A percentile compares a stretch with the other conserved stretches of the same genome.
Conservation (phyloP, 345 rosid species). For the Combretum micranthum region DNA sequence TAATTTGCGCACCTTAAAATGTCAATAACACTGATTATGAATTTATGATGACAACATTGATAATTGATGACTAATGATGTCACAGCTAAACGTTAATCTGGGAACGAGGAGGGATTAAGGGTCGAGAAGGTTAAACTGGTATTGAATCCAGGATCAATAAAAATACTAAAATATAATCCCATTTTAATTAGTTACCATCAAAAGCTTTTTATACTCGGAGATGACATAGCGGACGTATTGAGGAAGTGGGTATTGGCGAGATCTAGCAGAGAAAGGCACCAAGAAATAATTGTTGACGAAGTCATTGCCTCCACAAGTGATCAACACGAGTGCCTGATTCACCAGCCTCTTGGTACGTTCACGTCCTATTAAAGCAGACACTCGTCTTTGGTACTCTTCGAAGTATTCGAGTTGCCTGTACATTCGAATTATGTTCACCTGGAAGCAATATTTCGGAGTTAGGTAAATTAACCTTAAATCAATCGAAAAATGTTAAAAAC, state of each 20-base stretch:
- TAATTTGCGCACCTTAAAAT: background rate
- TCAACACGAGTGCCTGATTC: slow-evolving; percentile 49
- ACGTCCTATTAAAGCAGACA: slow-evolving; percentile 46
- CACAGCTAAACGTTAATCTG: background rate
- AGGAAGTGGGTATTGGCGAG: slow-evolving; percentile 51
- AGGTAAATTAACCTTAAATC: too few species aligned
- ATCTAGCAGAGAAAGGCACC: slow-evolving; percentile 52
- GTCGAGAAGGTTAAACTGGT: background rate
- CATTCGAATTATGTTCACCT: slow-evolving; percentile 75
- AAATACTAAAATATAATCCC: too few species aligned
- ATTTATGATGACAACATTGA: too few species aligned
- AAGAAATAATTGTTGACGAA: slow-evolving; percentile 83
- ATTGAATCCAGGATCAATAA: too few species aligned
- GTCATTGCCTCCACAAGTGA: slow-evolving; percentile 82
- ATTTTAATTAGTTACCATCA: slow-evolving; percentile 33
- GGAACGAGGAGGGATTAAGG: background rate
- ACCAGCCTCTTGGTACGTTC: slow-evolving; percentile 40
- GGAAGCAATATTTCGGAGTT: background rate
- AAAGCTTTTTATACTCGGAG: slow-evolving; percentile 48
- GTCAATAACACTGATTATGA: background rate
- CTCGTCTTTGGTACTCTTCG: slow-evolving; percentile 53
- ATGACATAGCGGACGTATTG: slow-evolving; percentile 36
- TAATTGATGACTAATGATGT: too few species aligned
- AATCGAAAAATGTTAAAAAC: too few species aligned
- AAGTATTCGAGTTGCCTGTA: slow-evolving; percentile 51